Conservation (phyloP, 2,329 filamentous ascomycete genomes). For the Neopestalotiopsis clavispora region DNA sequence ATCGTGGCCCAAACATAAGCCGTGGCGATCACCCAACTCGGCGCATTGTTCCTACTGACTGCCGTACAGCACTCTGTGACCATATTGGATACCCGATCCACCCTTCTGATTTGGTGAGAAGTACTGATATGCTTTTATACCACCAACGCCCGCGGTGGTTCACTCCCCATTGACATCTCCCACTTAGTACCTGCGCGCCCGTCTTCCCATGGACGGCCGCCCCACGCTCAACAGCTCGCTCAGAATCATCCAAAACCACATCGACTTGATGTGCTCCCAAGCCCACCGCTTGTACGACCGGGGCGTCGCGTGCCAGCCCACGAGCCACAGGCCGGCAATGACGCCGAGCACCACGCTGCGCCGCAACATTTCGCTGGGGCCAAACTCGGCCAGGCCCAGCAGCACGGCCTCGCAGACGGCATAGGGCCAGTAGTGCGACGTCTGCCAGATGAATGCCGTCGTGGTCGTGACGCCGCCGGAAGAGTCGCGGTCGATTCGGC, state of each 20-base stretch:
- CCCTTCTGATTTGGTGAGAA: too few species aligned
- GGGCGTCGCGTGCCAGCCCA: conserved; percentile 27
- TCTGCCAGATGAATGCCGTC: conserved; percentile 25
- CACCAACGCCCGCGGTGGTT: not conserved
- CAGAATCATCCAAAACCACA: conserved; percentile 20
- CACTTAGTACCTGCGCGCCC: not conserved
- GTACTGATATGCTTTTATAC: not conserved
- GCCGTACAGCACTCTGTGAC: too few species aligned
- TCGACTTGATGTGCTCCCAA: conserved; percentile 27
- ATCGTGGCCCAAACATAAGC: too few species aligned
- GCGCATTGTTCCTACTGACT: too few species aligned
- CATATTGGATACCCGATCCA: too few species aligned
- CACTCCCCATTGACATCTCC: not conserved
- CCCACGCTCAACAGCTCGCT: conserved; percentile 25
- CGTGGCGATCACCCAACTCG: too few species aligned
- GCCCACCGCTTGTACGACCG: conserved; percentile 24
- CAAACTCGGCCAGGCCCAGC: conserved; percentile 27
- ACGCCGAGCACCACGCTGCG: conserved; percentile 22
- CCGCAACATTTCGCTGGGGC: conserved; percentile 24
- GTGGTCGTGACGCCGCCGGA: not conserved
- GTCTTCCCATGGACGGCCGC: conserved; percentile 1
- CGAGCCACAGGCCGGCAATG: conserved; percentile 24
- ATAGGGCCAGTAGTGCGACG: conserved; percentile 27
- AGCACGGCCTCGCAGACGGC: conserved; percentile 25
- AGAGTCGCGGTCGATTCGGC: conserved; percentile 20